These are phyloP conservation scores for Xylaria bambusicola DNA, from an alignment of 495 filamentous ascomycete genomes.

Conservation along the genomic window DNA sequence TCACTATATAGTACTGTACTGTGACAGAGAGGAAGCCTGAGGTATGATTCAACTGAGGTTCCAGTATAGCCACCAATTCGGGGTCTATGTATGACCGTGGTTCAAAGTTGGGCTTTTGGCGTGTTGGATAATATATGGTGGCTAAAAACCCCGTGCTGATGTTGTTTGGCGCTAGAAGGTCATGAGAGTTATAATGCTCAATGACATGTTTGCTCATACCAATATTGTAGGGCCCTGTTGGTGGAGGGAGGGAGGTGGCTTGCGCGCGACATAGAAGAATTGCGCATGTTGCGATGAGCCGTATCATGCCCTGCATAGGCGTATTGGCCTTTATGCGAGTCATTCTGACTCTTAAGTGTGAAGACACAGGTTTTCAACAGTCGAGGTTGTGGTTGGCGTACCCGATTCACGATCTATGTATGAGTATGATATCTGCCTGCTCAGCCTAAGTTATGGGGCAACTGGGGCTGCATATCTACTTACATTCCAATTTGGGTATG, in stretches of 20 bases:
- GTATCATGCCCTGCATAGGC: too few species aligned
- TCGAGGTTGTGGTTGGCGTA: too few species aligned
- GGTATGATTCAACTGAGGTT: conserved; percentile 23
- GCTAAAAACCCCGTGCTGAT: conserved; percentile 30
- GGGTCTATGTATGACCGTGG: conserved; percentile 27
- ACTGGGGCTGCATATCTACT: too few species aligned
- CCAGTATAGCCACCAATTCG: conserved; percentile 23
- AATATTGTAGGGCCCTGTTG: conserved; percentile 27
- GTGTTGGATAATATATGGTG: conserved; percentile 31
- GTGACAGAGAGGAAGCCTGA: conserved; percentile 22
- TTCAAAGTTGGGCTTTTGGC: conserved; percentile 18
- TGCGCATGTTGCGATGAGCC: background rate
- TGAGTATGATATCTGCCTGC: too few species aligned
- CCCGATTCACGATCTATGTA: too few species aligned
- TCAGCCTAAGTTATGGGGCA: too few species aligned
- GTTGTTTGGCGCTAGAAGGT: conserved; percentile 30
- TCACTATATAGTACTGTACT: too few species aligned
- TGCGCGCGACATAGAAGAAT: background rate
- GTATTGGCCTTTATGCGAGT: too few species aligned
- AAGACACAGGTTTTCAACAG: too few species aligned
- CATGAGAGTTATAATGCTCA: conserved; percentile 22
- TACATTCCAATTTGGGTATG: too few species aligned
- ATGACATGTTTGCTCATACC: conserved; percentile 23
- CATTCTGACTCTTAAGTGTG: too few species aligned
- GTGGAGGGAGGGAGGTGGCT: conserved; percentile 17